Percentiles rank a stretch among this genome's conserved stretches.
Evolutionary conservation across 495 filamentous ascomycete species (phyloP).

Genomic region (Xanthoparmelia taractica): DNA sequence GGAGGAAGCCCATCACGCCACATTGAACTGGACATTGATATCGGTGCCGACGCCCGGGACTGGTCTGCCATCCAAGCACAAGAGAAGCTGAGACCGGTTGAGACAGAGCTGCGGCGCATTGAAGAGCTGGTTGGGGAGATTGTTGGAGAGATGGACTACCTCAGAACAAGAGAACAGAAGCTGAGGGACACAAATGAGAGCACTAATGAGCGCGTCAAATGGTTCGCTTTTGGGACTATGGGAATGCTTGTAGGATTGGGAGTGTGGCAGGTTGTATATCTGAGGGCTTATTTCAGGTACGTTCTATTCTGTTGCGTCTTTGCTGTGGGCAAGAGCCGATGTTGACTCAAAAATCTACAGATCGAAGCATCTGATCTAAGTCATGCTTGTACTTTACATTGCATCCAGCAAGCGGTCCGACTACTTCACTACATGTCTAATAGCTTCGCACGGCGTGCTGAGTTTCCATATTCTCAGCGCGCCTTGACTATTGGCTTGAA

Average conservation of each 20-base stretch:
- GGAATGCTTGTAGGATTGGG: constrained; percentile 84
- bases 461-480: not conserved
- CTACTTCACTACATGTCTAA: not conserved
- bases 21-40: constrained; percentile 96
- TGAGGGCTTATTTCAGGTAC: constrained; percentile 92
- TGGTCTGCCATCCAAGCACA: constrained; percentile 93
- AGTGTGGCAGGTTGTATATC: constrained; percentile 94
- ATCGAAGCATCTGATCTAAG: constrained; percentile 81
- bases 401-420: not conserved
- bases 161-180: constrained; percentile 83
- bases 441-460: not conserved
- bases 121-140: constrained; percentile 79
- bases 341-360: constrained; percentile 28
- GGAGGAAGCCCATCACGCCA: constrained; percentile 56
- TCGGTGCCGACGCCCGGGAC: constrained; percentile 96
- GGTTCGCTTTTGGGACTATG: constrained; percentile 95
- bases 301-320: constrained; percentile 20
- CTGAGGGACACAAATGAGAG: constrained; percentile 98
- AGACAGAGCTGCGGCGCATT: constrained; percentile 89
- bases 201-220: constrained; percentile 97
- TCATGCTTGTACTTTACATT: not conserved
- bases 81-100: constrained; percentile 96
- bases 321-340: constrained; percentile 1
- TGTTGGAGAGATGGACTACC: constrained; percentile 85
- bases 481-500: not conserved